A percentile compares a stretch with the other conserved stretches of the same genome.
phyloP scores from a whole-genome alignment of 148 eudicot genomes.

The Beta vulgaris region DNA sequence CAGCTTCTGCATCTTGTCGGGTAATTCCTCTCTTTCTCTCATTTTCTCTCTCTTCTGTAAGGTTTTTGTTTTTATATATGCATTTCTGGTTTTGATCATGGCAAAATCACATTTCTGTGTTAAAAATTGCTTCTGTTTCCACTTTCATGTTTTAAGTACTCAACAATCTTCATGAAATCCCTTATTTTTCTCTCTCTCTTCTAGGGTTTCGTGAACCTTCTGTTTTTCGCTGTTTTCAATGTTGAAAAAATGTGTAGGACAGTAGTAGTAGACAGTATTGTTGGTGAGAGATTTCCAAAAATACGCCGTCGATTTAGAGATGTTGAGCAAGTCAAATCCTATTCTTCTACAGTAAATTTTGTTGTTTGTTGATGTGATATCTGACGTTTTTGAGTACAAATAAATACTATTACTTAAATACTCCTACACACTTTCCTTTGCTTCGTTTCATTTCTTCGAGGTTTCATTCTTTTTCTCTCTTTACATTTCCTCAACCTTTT shows the following conservation, averaged over 20 bases:
- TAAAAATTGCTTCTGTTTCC: constrained; percentile 10
- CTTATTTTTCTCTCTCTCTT: constrained; percentile 1
- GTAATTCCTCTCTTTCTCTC: constrained; percentile 6
- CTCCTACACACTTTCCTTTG: neutral
- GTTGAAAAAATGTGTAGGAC: no score
- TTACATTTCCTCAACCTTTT: constrained; percentile 7
- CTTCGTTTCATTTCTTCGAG: constrained; percentile 22
- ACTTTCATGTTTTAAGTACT: neutral
- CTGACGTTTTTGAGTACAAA: constrained; percentile 19
- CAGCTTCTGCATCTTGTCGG: constrained; percentile 22
- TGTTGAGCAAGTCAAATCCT: constrained; percentile 35
- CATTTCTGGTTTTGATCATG: constrained; percentile 16
- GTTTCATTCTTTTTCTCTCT: constrained; percentile 14
- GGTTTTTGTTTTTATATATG: neutral
- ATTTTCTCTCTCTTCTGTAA: neutral
- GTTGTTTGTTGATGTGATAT: constrained; percentile 31
- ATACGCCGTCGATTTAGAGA: constrained; percentile 37
- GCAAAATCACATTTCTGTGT: constrained; percentile 14
- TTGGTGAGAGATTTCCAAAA: constrained; percentile 28
- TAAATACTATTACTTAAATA: neutral
- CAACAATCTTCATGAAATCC: constrained; percentile 14
- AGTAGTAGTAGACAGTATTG: no score
- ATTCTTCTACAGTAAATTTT: constrained; percentile 22
- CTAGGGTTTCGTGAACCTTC: constrained; percentile 32
- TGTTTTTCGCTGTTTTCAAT: neutral